These are phyloP conservation scores for Odonthalia washingtoniensis DNA, from an alignment of 31 red algal species.

Conservation along the genomic window DNA sequence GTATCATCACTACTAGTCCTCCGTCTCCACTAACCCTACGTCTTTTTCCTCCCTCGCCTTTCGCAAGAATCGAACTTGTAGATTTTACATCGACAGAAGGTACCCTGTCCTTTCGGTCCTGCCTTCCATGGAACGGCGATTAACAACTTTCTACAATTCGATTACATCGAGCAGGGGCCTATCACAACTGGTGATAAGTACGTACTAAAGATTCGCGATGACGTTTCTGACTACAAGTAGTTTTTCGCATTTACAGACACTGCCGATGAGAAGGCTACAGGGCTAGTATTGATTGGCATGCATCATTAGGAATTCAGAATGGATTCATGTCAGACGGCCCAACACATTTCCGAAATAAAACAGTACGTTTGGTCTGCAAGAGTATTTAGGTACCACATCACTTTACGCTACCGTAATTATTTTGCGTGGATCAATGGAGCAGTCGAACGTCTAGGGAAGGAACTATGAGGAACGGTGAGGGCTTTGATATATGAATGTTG, in stretches of 20 bases:
- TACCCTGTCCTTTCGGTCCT: not conserved
- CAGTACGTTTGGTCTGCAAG: not conserved
- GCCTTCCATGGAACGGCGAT: not conserved
- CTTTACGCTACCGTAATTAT: not conserved
- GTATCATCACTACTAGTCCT: too few relatives aligned
- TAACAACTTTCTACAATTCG: not conserved
- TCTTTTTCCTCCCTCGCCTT: too few relatives aligned
- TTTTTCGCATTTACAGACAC: not conserved
- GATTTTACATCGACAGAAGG: too few relatives aligned
- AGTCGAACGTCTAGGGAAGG: constrained; percentile 11
- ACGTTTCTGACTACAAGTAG: not conserved
- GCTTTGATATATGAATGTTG: not conserved
- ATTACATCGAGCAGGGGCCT: not conserved
- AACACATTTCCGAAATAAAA: constrained; percentile 17
- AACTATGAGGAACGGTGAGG: not conserved
- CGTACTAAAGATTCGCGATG: not conserved
- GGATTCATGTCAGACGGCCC: constrained; percentile 11
- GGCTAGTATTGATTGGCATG: not conserved
- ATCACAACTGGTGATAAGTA: not conserved
- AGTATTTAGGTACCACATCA: not conserved
- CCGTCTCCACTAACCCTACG: too few relatives aligned
- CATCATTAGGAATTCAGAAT: not conserved
- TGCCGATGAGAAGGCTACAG: not conserved
- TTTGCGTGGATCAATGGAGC: not conserved
- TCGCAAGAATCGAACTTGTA: too few relatives aligned